These are phyloP conservation scores for Gillenia trifoliata DNA, from an alignment of 306 rosid species.

Conservation along the genomic window DNA sequence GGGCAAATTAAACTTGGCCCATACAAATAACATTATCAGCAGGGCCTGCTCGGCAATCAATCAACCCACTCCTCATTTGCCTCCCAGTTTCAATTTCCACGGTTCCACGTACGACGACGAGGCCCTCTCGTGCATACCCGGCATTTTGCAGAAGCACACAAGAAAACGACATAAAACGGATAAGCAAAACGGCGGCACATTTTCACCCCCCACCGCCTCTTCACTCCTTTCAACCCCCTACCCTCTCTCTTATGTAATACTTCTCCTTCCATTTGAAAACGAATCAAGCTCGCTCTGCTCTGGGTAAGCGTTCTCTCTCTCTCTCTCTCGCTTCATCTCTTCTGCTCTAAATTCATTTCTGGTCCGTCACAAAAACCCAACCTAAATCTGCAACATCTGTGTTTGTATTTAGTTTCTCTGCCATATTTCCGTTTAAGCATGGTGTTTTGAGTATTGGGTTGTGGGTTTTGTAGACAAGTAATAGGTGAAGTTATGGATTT, in stretches of 20 bases:
- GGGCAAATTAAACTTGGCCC: no score
- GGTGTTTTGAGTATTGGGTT: slow-evolving; percentile 15
- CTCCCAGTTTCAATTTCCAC: no score
- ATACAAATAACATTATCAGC: no score
- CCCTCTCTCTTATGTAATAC: neutral
- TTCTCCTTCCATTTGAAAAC: neutral
- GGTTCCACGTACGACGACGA: no score
- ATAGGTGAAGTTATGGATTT: slow-evolving; percentile 36
- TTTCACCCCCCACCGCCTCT: slow-evolving; percentile 4
- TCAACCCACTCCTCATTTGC: no score
- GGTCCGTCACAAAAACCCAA: neutral
- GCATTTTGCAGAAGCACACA: neutral
- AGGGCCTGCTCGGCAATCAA: no score
- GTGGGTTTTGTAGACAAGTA: slow-evolving; percentile 3
- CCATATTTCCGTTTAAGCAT: neutral
- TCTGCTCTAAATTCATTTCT: neutral
- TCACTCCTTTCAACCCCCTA: neutral
- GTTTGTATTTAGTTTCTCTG: neutral
- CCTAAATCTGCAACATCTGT: neutral
- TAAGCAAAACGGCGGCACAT: slow-evolving; percentile 25
- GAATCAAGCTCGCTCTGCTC: neutral
- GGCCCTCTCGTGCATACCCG: neutral
- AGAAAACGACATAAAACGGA: slow-evolving; percentile 16
- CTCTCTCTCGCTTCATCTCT: neutral
- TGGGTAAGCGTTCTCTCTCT: slow-evolving; percentile 18